Base-by-base conservation (phyloP, 495 filamentous ascomycete genomes). In the Penicillium diatomitis region DNA sequence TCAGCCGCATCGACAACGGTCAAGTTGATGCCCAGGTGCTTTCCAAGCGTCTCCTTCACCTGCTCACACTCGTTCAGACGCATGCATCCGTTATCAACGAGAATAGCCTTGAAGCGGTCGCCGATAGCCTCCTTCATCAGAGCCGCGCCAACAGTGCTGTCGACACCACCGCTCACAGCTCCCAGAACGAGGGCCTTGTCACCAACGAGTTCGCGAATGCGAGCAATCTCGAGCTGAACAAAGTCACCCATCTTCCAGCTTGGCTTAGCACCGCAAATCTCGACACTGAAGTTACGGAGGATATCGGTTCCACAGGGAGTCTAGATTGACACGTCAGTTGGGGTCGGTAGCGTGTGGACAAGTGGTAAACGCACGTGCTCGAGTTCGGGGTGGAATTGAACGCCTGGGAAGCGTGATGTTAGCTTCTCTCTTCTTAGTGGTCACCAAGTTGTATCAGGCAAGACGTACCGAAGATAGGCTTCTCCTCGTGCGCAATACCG, bases 21-120 rank as follows among this genome's bases (percentile, higher is more conserved):
- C 9, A 98, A 72, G 63, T 95, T 88, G 60, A 98, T 95, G 9
- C 88, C 87, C 1, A 98, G 75, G 37, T 89, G 79, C 59, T 90
- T 60, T 0, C 73, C 73, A 11, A 98, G 74, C 0, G 79, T 85
- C 64, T 89, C 69, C 57, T 94, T 77, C 35, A 96, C 92, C 54
- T 78, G 69, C 54, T 82, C 69, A 54, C 84, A 89, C 68, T 98
- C 92, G 55, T 94, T 81, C 35, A 90, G 73, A 36, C 92, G 81
- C 81, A 98, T 84, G 44, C 89, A 76, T 9, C 90, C 89, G 51
- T 88, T 96, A 69, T 98, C 80, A 11, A 96, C 82, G 0, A 96
- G 76, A 0, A 98, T 81, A 36, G 91, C 90, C 52, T 94, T 81
- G 70, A 96, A 96, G 7, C 91, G 79, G 54, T 87, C 81, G 6